These are phyloP conservation scores for Cercospora zeae-maydis DNA, from an alignment of 2,329 filamentous ascomycete species.

Conservation along the genomic window DNA sequence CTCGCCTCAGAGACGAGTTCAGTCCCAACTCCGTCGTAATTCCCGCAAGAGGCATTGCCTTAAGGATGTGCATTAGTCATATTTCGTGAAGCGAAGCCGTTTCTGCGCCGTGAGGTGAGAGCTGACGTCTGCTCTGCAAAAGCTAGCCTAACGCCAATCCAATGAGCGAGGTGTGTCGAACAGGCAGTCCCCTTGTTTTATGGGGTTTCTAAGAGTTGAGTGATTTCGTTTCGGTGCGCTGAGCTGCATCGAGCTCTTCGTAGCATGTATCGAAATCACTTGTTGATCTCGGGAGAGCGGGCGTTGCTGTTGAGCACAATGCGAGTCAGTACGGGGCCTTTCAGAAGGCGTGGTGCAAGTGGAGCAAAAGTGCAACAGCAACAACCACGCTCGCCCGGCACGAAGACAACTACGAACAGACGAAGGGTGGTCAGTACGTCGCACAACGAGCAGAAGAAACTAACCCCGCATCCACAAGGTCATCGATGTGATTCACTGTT, in stretches of 20 bases:
- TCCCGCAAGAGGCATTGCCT: conserved; percentile 6
- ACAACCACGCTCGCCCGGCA: conserved; percentile 5
- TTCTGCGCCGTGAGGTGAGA: conserved; percentile 28
- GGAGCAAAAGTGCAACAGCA: conserved; percentile 2
- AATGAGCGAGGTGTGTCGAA: conserved; percentile 26
- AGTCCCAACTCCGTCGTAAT: background rate
- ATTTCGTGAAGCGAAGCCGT: conserved; percentile 14
- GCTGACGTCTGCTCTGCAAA: conserved; percentile 16
- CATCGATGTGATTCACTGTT: conserved; percentile 78
- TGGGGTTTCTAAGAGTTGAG: conserved; percentile 24
- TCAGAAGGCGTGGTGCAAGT: background rate
- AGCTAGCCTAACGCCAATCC: conserved; percentile 15
- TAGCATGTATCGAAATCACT: conserved; percentile 19
- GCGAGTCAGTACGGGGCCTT: background rate
- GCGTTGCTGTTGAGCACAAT: conserved; percentile 20
- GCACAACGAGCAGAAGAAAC: conserved; percentile 39
- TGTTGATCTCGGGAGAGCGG: conserved; percentile 28
- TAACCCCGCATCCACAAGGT: conserved; percentile 82
- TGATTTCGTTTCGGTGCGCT: conserved; percentile 23
- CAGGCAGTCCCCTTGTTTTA: conserved; percentile 20
- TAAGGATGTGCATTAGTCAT: conserved; percentile 15
- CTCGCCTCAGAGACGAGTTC: conserved; percentile 10
- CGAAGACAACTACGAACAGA: background rate
- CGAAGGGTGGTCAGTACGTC: conserved; percentile 8
- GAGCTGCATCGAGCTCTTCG: conserved; percentile 27